Evolutionary conservation across 768 basidiomycete genomes (phyloP).

Genomic region (Amylocystis lapponica): DNA sequence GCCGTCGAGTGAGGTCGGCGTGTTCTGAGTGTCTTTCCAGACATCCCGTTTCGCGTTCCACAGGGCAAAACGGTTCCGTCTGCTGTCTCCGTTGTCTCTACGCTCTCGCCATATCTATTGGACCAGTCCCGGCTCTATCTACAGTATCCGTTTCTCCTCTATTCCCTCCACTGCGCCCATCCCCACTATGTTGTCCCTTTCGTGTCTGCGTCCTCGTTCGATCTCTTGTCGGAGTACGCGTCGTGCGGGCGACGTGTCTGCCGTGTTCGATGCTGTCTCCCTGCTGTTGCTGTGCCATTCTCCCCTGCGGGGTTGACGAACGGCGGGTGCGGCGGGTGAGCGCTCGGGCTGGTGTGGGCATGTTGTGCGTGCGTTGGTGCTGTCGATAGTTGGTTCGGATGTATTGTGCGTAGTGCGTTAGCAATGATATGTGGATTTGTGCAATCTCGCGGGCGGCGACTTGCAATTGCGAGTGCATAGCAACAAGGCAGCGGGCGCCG

Average conservation of each 20-base stretch:
- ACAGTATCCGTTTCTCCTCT: neutral
- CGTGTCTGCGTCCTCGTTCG: constrained; percentile 1
- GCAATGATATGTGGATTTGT: too few species aligned
- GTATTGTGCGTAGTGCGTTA: too few species aligned
- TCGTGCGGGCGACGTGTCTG: neutral
- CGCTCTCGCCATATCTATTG: constrained; percentile 11
- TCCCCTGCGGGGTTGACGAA: constrained; percentile 47
- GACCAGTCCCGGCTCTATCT: constrained; percentile 6
- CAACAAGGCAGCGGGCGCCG: too few species aligned
- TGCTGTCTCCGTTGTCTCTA: constrained; percentile 11
- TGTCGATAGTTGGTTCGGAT: too few species aligned
- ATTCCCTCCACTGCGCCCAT: neutral
- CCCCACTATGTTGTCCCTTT: constrained; percentile 1
- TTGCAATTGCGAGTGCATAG: too few species aligned
- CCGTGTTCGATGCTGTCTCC: constrained; percentile 26
- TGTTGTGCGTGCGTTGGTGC: too few species aligned
- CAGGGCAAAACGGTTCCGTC: constrained; percentile 4
- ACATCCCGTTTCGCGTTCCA: neutral
- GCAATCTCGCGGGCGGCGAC: too few species aligned
- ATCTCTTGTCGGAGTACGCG: neutral
- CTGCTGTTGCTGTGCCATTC: constrained; percentile 24
- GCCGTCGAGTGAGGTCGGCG: constrained; percentile 14
- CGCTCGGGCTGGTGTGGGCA: too few species aligned
- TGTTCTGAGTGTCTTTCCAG: constrained; percentile 18
- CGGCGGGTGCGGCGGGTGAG: constrained; percentile 24